Conservation (phyloP, 2,329 filamentous ascomycete genomes). For the Setomelanomma holmii region DNA sequence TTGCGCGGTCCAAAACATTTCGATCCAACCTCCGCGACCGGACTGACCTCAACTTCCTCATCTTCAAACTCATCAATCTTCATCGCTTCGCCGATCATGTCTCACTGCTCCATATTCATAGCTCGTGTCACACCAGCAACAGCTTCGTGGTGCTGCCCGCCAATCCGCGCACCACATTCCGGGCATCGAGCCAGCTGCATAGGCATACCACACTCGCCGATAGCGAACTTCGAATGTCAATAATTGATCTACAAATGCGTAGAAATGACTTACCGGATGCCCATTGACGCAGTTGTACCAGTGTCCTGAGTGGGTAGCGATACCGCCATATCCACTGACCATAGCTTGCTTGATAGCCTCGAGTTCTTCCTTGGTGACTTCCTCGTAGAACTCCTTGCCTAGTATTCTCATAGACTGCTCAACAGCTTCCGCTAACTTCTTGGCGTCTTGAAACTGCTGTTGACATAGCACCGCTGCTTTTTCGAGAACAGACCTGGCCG, state of each 20-base stretch:
- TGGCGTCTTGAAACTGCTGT: slow-evolving; percentile 38
- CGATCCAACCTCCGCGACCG: too few species aligned
- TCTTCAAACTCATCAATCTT: too few species aligned
- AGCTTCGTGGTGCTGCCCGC: slow-evolving; percentile 61
- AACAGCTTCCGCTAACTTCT: slow-evolving; percentile 33
- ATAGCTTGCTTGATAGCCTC: slow-evolving; percentile 57
- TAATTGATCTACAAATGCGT: neutral
- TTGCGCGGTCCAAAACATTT: too few species aligned
- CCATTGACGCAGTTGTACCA: slow-evolving; percentile 68
- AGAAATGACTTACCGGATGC: slow-evolving; percentile 53
- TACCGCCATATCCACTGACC: slow-evolving; percentile 51
- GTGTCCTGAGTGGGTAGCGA: slow-evolving; percentile 58
- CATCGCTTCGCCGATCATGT: too few species aligned
- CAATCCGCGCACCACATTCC: slow-evolving; percentile 65
- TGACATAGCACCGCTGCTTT: slow-evolving; percentile 43
- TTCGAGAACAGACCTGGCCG: slow-evolving; percentile 34
- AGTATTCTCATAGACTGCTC: slow-evolving; percentile 39
- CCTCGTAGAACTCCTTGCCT: slow-evolving; percentile 47
- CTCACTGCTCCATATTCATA: slow-evolving; percentile 54
- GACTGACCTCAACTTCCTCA: too few species aligned
- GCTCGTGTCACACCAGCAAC: slow-evolving; percentile 61
- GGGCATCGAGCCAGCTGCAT: slow-evolving; percentile 69
- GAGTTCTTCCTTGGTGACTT: slow-evolving; percentile 53
- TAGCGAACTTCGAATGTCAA: slow-evolving; percentile 55
- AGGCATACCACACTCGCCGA: slow-evolving; percentile 72